Evolutionary conservation across 441 rosid genomes (phyloP).

Genomic region (Biscutella auriculata): DNA sequence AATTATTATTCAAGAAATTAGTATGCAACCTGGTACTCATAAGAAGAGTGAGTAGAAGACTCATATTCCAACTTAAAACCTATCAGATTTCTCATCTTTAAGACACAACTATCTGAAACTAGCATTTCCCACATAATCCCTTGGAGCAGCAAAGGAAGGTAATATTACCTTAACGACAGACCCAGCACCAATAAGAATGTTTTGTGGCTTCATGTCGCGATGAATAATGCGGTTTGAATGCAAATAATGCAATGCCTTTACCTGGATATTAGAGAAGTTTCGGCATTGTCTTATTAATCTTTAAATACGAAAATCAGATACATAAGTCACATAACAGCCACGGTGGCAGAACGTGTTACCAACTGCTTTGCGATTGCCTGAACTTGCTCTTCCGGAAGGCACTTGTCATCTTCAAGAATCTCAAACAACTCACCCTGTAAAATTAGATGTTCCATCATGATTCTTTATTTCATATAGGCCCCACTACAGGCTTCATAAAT

Average conservation of each 20-base stretch:
- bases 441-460: not conserved
- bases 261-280: conserved; percentile 33
- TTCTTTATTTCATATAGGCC: not conserved
- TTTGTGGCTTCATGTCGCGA: conserved; percentile 98
- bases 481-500: not conserved
- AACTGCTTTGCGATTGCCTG: conserved; percentile 96
- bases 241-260: conserved; percentile 84
- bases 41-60: not conserved
- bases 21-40: not conserved
- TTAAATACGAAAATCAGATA: not conserved
- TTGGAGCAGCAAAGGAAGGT: conserved; percentile 5
- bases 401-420: conserved; percentile 93
- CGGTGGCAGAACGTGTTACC: conserved; percentile 32
- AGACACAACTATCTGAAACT: not conserved
- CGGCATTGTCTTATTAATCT: not conserved
- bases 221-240: conserved; percentile 97
- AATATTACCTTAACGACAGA: conserved; percentile 75
- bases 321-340: not conserved
- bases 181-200: conserved; percentile 91
- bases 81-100: not conserved
- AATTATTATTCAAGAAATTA: not conserved
- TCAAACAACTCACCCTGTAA: conserved; percentile 90
- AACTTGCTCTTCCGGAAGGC: conserved; percentile 96
- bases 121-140: not conserved
- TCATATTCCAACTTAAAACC: not conserved